Evolutionary conservation across 495 filamentous ascomycete genomes (phyloP), one percentile per base, ranked within the genome.

Genomic region (Penicillium malachiteum): DNA sequence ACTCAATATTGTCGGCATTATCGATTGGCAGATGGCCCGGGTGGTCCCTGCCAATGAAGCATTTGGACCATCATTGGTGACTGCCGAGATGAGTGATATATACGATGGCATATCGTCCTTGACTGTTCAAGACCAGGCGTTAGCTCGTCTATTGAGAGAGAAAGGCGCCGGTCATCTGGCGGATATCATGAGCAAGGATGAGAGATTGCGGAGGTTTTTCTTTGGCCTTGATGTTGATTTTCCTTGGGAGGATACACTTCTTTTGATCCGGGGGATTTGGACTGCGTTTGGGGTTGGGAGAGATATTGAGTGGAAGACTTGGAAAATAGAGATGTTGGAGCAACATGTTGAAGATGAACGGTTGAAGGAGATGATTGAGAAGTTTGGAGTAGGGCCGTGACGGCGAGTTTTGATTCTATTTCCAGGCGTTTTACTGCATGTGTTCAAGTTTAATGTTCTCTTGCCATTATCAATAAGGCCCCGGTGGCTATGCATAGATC

Each of bases 1-100:
- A 3, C 65, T 60, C 41, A 72, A 79, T 48, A 69, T 78, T 48
- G 70, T 58, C 3, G 66, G 70, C 7, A 66, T 77, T 39, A 75
- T 75, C 30, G 66, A 77, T 47, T 77, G 72, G 71, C 57, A 75
- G 50, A 67, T 68, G 54, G 62, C 72, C 42, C 43, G 54, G 8
- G 64, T 65, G 12, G 67, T 63, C 5, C 59, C 63, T 32, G 67
- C 61, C 21, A 55, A 48, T 42, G 57, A 69, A 10, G 70, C 69
- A 35, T 75, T 75, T 55, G 63, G 55, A 33, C 70, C 68, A 1
- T 71, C 71, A 13, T 55, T 71, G 37, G 58, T 72, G n/a, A 68
- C 67, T 39, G 67, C 69, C 40, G 68, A 72, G 13, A 68, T 73
- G 58, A 48, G n/a, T 16, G 46, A 45, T 40, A 50, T 71, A 9